Evolutionary conservation across 176 grass and related monocot genomes (phyloP), one percentile per base, ranked within the genome.

Genomic region (Poa pratensis): DNA sequence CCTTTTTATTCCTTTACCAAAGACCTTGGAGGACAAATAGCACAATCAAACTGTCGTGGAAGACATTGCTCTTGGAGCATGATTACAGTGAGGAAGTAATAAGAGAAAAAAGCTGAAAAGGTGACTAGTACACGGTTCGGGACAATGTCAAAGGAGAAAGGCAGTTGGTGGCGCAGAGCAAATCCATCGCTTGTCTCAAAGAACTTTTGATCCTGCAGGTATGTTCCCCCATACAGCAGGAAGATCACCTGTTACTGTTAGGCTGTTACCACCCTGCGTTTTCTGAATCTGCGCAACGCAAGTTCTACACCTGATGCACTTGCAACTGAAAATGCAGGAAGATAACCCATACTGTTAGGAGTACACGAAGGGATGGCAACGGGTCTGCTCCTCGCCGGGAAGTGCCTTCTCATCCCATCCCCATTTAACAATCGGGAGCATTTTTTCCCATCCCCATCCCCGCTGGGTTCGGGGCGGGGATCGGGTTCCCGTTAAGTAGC

Each of bases 1-100:
- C 63, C 24, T 52, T 35, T 77, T 45, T 35, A 11, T 5, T 86
- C 43, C 72, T 90, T 86, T 77, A n/a, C 73, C 73, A 72, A 82
- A 83, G 79, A 42, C 63, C 76, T 83, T 73, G 65, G 79, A 78
- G 65, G 88, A 46, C 64, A 62, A 77, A 69, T 69, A 63, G 15
- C 82, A 76, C 71, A 9, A 90, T 86, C 73, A 86, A 78, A 55
- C 27, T 82, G 79, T 65, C 79, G 18, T 5, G 1, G 73, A 86
- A 86, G 82, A 78, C 54, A 78, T 20, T 49, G 63, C 34, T 14
- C 5, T 6, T 65, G 64, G 64, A 54, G 53, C 55, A 90, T 86
- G 73, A 90, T 90, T 61, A 3, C 32, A 72, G n/a, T 10, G 52
- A 82, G 22, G 76, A 81, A 84, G 32, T 50, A 30, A n/a, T n/a